These are phyloP conservation scores for Elsinoe arachidis DNA, from an alignment of 2,329 filamentous ascomycete genomes.

Conservation along the genomic window DNA sequence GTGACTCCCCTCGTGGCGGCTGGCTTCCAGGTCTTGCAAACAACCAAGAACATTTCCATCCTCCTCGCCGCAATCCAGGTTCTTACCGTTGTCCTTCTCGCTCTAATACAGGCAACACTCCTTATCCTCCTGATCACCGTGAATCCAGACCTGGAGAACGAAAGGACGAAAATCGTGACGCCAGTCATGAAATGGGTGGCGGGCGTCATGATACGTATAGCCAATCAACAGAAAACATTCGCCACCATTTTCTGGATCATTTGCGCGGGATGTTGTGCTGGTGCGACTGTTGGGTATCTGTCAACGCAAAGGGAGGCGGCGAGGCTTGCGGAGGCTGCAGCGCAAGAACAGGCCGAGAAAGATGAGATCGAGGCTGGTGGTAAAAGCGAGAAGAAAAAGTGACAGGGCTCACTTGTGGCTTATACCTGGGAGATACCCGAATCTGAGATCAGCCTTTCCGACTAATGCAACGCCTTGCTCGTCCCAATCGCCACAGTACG, in stretches of 20 bases:
- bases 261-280: neutral
- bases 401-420: neutral
- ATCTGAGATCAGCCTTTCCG: neutral
- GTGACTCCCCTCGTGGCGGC: constrained; percentile 44
- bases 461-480: neutral
- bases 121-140: constrained; percentile 37
- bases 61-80: constrained; percentile 41
- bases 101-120: constrained; percentile 31
- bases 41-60: constrained; percentile 43
- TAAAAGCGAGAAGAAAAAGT: neutral
- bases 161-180: constrained; percentile 34
- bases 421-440: neutral
- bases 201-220: constrained; percentile 6
- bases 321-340: constrained; percentile 2
- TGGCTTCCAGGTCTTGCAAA: constrained; percentile 41
- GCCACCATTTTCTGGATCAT: constrained; percentile 9
- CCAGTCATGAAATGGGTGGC: constrained; percentile 31
- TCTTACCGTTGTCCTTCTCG: constrained; percentile 35
- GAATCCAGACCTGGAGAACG: constrained; percentile 40
- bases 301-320: constrained; percentile 1
- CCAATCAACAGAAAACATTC: constrained; percentile 1
- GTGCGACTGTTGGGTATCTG: neutral
- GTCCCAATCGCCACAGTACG: neutral
- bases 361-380: neutral
- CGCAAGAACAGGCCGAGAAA: neutral